phyloP scores from a whole-genome alignment of 495 filamentous ascomycete genomes.

The Neurospora sp. region DNA sequence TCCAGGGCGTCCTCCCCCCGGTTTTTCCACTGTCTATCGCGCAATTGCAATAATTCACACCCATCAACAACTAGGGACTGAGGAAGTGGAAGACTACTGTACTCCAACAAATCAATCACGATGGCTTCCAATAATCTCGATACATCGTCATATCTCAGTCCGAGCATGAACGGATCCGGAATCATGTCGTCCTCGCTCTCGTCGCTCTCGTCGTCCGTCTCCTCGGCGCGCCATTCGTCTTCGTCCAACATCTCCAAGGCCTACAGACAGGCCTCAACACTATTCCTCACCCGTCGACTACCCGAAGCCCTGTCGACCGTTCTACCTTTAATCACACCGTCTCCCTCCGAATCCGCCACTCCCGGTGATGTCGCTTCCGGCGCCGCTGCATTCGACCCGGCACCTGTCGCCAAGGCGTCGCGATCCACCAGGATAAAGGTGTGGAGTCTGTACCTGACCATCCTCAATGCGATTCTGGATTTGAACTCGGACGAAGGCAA shows the following conservation, averaged over 20 bases:
- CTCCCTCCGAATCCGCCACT: constrained; percentile 8
- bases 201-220: constrained; percentile 31
- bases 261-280: constrained; percentile 80
- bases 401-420: constrained; percentile 64
- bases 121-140: background rate
- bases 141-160: constrained; percentile 1
- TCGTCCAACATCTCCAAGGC: constrained; percentile 64
- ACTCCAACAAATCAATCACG: background rate
- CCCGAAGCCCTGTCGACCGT: constrained; percentile 79
- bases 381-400: constrained; percentile 30
- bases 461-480: constrained; percentile 83
- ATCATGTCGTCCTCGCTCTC: constrained; percentile 38
- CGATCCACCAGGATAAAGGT: constrained; percentile 79
- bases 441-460: constrained; percentile 92
- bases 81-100: background rate
- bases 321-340: constrained; percentile 60
- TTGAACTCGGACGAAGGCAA: constrained; percentile 86
- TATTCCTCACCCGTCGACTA: constrained; percentile 86
- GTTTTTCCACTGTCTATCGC: background rate
- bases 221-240: constrained; percentile 45
- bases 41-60: background rate
- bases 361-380: constrained; percentile 20
- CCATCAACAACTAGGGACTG: background rate
- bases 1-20: background rate
- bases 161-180: constrained; percentile 11